These are phyloP conservation scores for Manihot esculenta DNA, from an alignment of 441 rosid genomes.

Conservation along the genomic window DNA sequence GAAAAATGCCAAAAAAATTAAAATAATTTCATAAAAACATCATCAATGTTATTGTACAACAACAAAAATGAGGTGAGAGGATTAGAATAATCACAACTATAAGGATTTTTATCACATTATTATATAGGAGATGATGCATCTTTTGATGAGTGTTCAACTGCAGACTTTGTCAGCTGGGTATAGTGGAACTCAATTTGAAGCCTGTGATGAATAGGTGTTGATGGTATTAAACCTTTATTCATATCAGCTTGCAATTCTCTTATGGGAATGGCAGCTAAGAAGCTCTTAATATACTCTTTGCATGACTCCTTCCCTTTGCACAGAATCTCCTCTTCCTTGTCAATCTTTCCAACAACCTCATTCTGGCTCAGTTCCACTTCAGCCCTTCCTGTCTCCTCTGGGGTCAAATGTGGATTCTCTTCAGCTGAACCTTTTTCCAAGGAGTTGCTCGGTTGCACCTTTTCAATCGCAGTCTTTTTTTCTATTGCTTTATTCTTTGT, in stretches of 20 bases:
- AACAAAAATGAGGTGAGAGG: not conserved
- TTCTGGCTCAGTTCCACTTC: too few relatives aligned
- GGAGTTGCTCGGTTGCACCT: slow-evolving; percentile 17
- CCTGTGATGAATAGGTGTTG: slow-evolving; percentile 73
- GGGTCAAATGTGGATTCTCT: not conserved
- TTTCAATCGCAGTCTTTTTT: slow-evolving; percentile 27
- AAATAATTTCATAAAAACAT: too few relatives aligned
- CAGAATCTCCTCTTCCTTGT: slow-evolving; percentile 42
- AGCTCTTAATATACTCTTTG: slow-evolving; percentile 88
- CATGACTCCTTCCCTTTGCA: slow-evolving; percentile 81
- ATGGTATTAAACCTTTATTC: slow-evolving; percentile 65
- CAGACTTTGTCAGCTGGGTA: slow-evolving; percentile 39
- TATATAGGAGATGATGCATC: not conserved
- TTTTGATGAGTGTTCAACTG: slow-evolving; percentile 6
- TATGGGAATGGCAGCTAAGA: slow-evolving; percentile 85
- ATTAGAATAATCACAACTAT: slow-evolving; percentile 19
- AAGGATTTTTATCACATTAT: not conserved
- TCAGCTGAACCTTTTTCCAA: slow-evolving; percentile 19
- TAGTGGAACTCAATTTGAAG: slow-evolving; percentile 84
- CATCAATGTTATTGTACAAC: too few relatives aligned
- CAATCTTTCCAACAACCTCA: slow-evolving; percentile 26
- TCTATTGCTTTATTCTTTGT: slow-evolving; percentile 24
- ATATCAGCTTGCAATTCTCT: slow-evolving; percentile 76
- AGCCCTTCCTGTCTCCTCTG: slow-evolving; percentile 29
- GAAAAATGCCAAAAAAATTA: too few relatives aligned